These are phyloP conservation scores for Clitoria ternatea DNA, from an alignment of 306 rosid genomes.

Conservation along the genomic window DNA sequence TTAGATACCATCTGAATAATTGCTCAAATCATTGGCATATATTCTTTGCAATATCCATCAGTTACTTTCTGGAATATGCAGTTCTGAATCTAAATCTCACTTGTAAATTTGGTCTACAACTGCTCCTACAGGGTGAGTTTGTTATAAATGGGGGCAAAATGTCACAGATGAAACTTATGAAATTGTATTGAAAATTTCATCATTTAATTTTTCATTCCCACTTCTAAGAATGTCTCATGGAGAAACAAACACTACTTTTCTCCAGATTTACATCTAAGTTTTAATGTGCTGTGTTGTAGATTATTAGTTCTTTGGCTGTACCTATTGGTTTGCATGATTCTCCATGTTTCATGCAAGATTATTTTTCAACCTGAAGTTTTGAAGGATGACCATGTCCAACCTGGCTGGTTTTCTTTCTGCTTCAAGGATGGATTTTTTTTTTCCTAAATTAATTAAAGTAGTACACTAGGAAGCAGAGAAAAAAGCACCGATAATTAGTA, in stretches of 20 bases:
- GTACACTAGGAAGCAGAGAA: background rate
- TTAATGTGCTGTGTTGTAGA: background rate
- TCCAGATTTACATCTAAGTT: constrained; percentile 10
- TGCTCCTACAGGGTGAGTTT: background rate
- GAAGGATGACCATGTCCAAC: background rate
- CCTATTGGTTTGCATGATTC: constrained; percentile 1
- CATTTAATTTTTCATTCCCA: background rate
- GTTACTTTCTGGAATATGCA: background rate
- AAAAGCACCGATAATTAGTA: background rate
- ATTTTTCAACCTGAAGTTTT: background rate
- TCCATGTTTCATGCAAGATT: background rate
- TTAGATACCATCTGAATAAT: background rate
- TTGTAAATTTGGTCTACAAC: background rate
- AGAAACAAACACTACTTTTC: background rate
- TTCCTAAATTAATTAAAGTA: background rate
- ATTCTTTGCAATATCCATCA: background rate
- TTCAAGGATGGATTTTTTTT: background rate
- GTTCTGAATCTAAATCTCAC: background rate
- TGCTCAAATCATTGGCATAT: background rate
- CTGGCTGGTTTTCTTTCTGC: background rate
- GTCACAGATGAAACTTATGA: background rate
- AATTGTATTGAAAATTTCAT: background rate
- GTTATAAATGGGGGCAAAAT: background rate
- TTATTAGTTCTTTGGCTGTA: background rate
- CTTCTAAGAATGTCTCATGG: background rate